Evolutionary conservation across 2,329 filamentous ascomycete genomes (phyloP).

Genomic region (Aspergillus sp.): DNA sequence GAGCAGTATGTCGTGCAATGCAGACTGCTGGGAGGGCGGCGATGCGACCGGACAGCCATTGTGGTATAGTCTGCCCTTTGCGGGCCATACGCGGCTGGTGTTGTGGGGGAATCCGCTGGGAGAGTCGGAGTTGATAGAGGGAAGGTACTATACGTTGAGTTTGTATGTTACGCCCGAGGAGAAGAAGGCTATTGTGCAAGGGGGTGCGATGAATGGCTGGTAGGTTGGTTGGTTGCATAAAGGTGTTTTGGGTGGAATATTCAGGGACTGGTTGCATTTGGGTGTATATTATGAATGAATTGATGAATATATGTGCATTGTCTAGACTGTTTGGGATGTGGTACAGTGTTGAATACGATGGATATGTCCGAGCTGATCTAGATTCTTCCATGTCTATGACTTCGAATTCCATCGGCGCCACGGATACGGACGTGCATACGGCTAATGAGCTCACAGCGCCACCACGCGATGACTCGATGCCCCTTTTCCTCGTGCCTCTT

Average conservation of each 20-base stretch:
- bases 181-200: not conserved
- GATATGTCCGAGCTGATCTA: too few relatives aligned
- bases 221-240: not conserved
- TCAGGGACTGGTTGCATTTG: not conserved
- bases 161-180: constrained; percentile 22
- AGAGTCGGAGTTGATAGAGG: constrained; percentile 22
- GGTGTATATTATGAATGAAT: constrained; percentile 3
- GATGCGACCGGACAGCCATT: constrained; percentile 13
- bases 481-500: too few relatives aligned
- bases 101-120: constrained; percentile 10
- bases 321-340: too few relatives aligned
- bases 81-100: constrained; percentile 17
- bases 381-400: too few relatives aligned
- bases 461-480: too few relatives aligned
- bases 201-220: not conserved
- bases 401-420: too few relatives aligned
- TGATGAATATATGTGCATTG: not conserved
- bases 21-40: constrained; percentile 19
- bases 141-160: constrained; percentile 21
- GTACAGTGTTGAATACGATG: too few relatives aligned
- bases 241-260: not conserved
- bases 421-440: too few relatives aligned
- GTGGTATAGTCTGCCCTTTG: constrained; percentile 20
- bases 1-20: constrained; percentile 21
- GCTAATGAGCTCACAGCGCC: too few relatives aligned